These are phyloP conservation scores for Lablab purpureus DNA, from an alignment of 306 rosid genomes.

Conservation along the genomic window DNA sequence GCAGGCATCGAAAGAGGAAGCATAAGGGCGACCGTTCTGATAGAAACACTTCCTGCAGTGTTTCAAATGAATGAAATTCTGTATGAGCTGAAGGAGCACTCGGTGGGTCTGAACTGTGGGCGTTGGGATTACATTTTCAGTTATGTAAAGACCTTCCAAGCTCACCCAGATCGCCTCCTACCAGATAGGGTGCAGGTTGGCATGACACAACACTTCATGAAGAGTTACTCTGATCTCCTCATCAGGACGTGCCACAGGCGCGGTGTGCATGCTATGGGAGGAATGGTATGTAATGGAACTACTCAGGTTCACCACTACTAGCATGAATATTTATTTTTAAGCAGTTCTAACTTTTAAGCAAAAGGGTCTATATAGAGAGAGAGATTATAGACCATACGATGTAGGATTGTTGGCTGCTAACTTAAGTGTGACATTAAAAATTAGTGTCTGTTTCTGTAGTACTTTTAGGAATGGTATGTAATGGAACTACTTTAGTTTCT, in stretches of 20 bases:
- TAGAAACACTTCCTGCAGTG: constrained; percentile 91
- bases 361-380: neutral
- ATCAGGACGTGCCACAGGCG: constrained; percentile 89
- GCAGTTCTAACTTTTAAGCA: neutral
- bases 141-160: constrained; percentile 91
- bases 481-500: neutral
- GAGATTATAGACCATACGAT: neutral
- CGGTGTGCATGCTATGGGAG: constrained; percentile 93
- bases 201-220: constrained; percentile 94
- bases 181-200: constrained; percentile 89
- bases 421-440: neutral
- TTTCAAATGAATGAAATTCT: constrained; percentile 96
- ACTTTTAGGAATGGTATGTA: neutral
- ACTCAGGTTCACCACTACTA: neutral
- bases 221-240: constrained; percentile 86
- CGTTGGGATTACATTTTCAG: constrained; percentile 98
- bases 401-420: neutral
- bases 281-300: constrained; percentile 66
- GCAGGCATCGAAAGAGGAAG: constrained; percentile 84
- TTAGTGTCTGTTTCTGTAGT: neutral
- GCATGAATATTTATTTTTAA: neutral
- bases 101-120: constrained; percentile 89
- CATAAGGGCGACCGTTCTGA: constrained; percentile 88
- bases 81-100: constrained; percentile 88
- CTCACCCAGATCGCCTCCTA: constrained; percentile 78